These are phyloP conservation scores for Cladorrhinum sp. DNA, from an alignment of 2,329 filamentous ascomycete species.

Conservation along the genomic window DNA sequence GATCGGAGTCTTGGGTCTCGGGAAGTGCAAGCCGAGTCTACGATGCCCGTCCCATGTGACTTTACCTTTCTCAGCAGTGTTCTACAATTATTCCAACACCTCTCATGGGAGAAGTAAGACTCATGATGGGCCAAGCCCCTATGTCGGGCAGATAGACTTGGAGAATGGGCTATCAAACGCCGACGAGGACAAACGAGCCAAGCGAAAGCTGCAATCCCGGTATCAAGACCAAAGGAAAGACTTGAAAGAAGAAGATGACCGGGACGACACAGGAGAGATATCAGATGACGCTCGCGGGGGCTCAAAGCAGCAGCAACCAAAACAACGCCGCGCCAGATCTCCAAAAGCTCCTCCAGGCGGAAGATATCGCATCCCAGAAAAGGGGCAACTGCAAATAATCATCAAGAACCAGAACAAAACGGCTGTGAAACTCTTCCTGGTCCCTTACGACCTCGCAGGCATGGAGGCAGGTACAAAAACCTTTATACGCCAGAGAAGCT, in stretches of 20 bases:
- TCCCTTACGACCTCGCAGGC: slow-evolving; percentile 86
- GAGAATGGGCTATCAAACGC: slow-evolving; percentile 69
- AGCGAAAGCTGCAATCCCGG: slow-evolving; percentile 48
- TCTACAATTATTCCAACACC: slow-evolving; percentile 83
- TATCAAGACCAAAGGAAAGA: slow-evolving; percentile 36
- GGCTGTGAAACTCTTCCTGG: slow-evolving; percentile 89
- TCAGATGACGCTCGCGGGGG: slow-evolving; percentile 17
- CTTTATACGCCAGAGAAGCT: slow-evolving; percentile 90
- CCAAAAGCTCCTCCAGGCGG: slow-evolving; percentile 71
- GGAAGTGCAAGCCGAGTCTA: slow-evolving; percentile 81
- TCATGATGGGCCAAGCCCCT: slow-evolving; percentile 89
- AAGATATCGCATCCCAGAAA: slow-evolving; percentile 88
- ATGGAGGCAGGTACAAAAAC: slow-evolving; percentile 96
- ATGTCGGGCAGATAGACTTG: slow-evolving; percentile 88
- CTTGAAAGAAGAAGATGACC: slow-evolving; percentile 31
- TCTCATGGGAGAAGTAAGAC: slow-evolving; percentile 59
- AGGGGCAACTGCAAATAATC: slow-evolving; percentile 92
- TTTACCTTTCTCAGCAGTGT: slow-evolving; percentile 88
- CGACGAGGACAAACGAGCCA: slow-evolving; percentile 46
- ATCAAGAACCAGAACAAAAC: slow-evolving; percentile 99
- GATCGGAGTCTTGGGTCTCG: slow-evolving; percentile 87
- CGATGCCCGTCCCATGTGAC: slow-evolving; percentile 88
- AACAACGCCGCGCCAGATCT: slow-evolving; percentile 50
- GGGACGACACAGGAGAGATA: slow-evolving; percentile 22
- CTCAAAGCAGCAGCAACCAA: slow-evolving; percentile 35